Evolutionary conservation across 2,329 filamentous ascomycete species (phyloP).

Genomic region (Fusarium buharicum): DNA sequence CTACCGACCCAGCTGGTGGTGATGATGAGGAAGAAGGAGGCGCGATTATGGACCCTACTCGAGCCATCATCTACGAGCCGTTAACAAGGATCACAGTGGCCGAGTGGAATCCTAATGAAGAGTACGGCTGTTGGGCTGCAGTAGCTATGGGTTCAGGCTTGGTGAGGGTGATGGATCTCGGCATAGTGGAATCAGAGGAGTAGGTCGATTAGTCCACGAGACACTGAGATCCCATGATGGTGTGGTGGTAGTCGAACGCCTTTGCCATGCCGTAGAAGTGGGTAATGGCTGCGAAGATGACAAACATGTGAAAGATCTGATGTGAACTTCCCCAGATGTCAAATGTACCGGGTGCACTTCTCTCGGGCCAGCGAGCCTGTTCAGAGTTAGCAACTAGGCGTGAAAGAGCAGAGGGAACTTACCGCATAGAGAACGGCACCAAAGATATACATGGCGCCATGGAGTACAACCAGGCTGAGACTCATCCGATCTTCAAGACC

Average conservation of each 20-base stretch:
- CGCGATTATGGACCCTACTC: conserved; percentile 52
- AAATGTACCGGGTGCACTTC: conserved; percentile 78
- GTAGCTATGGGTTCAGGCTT: conserved; percentile 74
- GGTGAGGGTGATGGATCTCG: conserved; percentile 73
- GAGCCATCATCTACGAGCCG: conserved; percentile 68
- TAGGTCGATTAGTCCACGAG: conserved; percentile 31
- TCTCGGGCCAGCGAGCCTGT: conserved; percentile 83
- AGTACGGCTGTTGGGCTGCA: conserved; percentile 74
- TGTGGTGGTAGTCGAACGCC: conserved; percentile 89
- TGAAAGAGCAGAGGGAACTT: conserved; percentile 48
- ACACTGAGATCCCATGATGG: conserved; percentile 64
- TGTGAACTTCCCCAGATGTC: conserved; percentile 95
- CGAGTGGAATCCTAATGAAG: conserved; percentile 74
- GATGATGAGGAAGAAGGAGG: conserved; percentile 51
- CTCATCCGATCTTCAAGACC: conserved; percentile 79
- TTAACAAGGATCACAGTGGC: conserved; percentile 69
- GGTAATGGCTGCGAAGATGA: conserved; percentile 81
- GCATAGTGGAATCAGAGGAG: conserved; percentile 55
- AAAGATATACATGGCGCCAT: conserved; percentile 85
- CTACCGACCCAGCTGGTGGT: conserved; percentile 46
- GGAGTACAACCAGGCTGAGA: conserved; percentile 79
- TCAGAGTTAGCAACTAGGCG: conserved; percentile 8
- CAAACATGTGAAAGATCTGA: conserved; percentile 93
- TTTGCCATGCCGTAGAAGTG: conserved; percentile 84
- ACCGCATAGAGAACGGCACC: conserved; percentile 89